These are phyloP conservation scores for Rubroboletus satanas DNA, from an alignment of 768 basidiomycete species.

Conservation along the genomic window DNA sequence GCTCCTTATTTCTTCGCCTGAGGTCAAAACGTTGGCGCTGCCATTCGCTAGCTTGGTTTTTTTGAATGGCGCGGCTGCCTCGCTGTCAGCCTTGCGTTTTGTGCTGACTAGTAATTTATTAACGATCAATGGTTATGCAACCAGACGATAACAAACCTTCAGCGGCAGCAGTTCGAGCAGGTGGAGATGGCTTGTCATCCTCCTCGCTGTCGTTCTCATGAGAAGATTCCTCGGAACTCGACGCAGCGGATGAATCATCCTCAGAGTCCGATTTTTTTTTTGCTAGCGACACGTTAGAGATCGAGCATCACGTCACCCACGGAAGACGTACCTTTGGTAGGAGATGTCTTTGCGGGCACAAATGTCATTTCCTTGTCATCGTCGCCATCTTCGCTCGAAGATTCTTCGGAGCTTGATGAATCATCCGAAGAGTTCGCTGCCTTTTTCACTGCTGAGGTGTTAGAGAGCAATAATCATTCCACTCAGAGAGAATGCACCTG, in stretches of 20 bases:
- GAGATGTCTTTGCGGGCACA: constrained; percentile 42
- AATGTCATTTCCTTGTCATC: not conserved
- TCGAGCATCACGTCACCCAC: not conserved
- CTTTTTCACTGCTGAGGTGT: not conserved
- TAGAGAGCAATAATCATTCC: not conserved
- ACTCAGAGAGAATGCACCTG: constrained; percentile 16
- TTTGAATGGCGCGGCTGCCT: constrained; percentile 60
- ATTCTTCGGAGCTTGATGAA: constrained; percentile 2
- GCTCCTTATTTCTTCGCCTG: constrained; percentile 52
- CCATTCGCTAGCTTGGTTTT: constrained; percentile 75
- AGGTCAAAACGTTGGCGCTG: constrained; percentile 32
- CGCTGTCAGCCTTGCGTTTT: constrained; percentile 81
- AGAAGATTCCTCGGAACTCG: constrained; percentile 13
- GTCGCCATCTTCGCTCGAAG: constrained; percentile 1
- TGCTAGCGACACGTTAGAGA: not conserved
- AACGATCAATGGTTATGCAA: not conserved
- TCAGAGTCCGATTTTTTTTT: not conserved
- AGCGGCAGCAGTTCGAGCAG: constrained; percentile 45
- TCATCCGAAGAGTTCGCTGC: not conserved
- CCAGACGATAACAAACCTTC: constrained; percentile 33
- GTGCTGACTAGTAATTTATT: constrained; percentile 28
- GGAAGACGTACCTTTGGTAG: constrained; percentile 29
- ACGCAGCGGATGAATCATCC: constrained; percentile 3
- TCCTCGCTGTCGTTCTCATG: constrained; percentile 5
- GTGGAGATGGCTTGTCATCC: not conserved